Evolutionary conservation across 129 eudicot species (phyloP), one percentile per base, ranked within the genome.

Genomic region (Helianthus tuberosus): DNA sequence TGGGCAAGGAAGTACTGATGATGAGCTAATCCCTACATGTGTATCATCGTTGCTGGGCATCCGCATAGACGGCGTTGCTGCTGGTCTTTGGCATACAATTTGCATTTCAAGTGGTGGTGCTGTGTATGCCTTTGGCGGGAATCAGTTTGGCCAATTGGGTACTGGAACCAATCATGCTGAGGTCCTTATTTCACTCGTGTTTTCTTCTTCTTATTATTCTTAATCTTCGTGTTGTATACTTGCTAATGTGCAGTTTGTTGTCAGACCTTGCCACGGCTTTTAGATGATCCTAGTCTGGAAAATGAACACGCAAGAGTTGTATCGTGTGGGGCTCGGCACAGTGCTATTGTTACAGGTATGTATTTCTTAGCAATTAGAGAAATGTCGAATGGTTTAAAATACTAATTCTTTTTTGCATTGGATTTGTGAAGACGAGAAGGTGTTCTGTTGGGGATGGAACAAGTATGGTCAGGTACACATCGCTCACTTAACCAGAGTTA

Each of bases 401-500:
- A 68, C 66, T 74, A 46, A 68, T 36, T 44, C 11, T 8, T 55
- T 16, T 16, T 64, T 73, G 17, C 17, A 36, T 71, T 66, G 55
- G 8, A 70, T n/a, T 55, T 1, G 5, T 83, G 84, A 65, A 89
- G 98, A 88, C 39, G 93, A 91, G 27, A 86, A 88, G 77, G 90
- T 82, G 60, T 93, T 90, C 79, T 82, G 98, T 81, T 93, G 98
- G 98, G 98, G 98, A 14, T 93, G 98, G 98, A 93, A 93, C 88
- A 93, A 93, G 85, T 93, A 93, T 75, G 98, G 98, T 20, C 98
- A 55, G 62, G 62, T 91, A 86, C 61, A 46, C 17, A 2, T 0
- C 12, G 6, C 3, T 67, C 57, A 12, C 38, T 47, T 67, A 67
- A 67, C 23, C 57, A 47, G 2, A 11, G 16, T 17, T 3, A 55